These are phyloP conservation scores for Talaromyces sp. DNA, from an alignment of 2,329 filamentous ascomycete genomes.

Conservation along the genomic window DNA sequence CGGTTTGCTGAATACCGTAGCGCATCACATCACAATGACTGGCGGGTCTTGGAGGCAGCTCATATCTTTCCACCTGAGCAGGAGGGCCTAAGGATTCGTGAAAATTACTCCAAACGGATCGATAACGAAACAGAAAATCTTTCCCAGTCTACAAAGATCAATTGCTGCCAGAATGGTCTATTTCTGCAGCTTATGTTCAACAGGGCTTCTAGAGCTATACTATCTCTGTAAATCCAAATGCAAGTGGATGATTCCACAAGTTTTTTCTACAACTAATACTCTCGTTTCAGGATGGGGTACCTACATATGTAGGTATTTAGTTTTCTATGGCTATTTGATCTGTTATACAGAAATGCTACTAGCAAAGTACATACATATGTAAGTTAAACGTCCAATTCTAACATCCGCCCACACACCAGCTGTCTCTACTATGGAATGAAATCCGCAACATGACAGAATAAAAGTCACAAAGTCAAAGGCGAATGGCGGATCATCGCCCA, in stretches of 20 bases:
- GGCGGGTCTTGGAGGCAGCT: constrained; percentile 6
- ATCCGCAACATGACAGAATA: not conserved
- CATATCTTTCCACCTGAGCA: constrained; percentile 8
- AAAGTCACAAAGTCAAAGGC: not conserved
- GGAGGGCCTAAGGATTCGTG: not conserved
- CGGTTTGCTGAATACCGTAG: not conserved
- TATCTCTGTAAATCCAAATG: constrained; percentile 15
- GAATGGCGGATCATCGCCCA: not conserved
- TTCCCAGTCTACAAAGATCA: not conserved
- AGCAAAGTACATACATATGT: no score
- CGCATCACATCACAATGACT: not conserved
- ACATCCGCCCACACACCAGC: no score
- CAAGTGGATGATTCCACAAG: no score
- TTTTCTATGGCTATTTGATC: not conserved
- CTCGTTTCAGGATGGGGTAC: no score
- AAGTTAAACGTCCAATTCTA: not conserved
- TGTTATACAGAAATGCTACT: not conserved
- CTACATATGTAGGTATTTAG: no score
- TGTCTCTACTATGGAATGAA: not conserved
- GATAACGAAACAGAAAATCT: not conserved
- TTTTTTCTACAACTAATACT: not conserved
- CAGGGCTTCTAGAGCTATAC: constrained; percentile 1
- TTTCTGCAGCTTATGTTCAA: not conserved
- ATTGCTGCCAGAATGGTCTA: constrained; percentile 10
- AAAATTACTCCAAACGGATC: not conserved